Base-by-base conservation (phyloP, 2,329 filamentous ascomycete species). In the Balansia obtecta region DNA sequence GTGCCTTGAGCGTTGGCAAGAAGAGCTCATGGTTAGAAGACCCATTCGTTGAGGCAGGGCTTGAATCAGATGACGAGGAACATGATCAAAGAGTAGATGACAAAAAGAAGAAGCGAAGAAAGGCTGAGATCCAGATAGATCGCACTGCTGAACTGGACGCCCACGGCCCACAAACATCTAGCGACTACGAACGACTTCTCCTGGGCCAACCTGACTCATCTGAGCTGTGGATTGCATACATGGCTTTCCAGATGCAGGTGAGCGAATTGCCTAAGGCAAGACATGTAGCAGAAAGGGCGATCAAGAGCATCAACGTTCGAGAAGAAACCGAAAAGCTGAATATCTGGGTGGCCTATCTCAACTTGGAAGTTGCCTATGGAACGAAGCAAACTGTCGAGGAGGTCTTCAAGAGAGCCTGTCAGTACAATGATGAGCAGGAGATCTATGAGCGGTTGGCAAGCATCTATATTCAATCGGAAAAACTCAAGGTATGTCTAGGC, bases 181-280 rank as follows among this genome's bases (percentile, higher is more conserved):
- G 86, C 55, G 94, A 98, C 67, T 98, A 89, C 65, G 94, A 98
- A 70, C 85, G 93, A 58, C 82, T 96, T 22, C 79, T 98, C 41
- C 80, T 98, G 20, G 88, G 89, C 50, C 86, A 95, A 64, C 89
- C 93, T 2, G 89, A 97, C 69, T 91, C 87, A n/a, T 94, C 91
- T 0, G 75, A 85, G 54, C 77, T 97, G 30, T 98, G 93, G 93
- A 87, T 96, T 50, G 80, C 88, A 57, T 98, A 98, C 71, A 97
- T 98, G 88, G 89, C 90, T n/a, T 95, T 95, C 77, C 88, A 97
- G 68, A 83, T 96, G 66, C 85, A 95, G 63, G 79, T 95, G 48
- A 88, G 88, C 63, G 93, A 98, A 68, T 75, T 94, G 18, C 81
- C 84, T 54, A 93, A 89, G 68, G 90, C 93, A 12, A 82, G 91